Evolutionary conservation across 1,139 yeast species (phyloP).

Genomic region (Taphrina betulina): DNA sequence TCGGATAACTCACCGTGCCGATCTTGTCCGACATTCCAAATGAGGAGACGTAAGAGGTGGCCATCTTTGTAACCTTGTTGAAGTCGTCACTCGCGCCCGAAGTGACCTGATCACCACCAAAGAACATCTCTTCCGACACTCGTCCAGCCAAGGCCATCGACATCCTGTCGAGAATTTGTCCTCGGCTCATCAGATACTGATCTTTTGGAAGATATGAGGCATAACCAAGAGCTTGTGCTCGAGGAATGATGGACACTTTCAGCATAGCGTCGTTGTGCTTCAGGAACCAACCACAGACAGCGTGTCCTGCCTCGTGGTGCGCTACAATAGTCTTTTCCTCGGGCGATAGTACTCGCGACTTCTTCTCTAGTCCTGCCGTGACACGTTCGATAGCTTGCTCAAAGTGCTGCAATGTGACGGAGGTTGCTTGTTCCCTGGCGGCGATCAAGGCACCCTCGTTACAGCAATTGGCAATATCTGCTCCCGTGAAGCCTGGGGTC

Average conservation of each 20-base stretch:
- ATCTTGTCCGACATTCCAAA: constrained; percentile 86
- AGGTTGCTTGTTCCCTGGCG: constrained; percentile 73
- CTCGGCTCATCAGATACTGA: constrained; percentile 73
- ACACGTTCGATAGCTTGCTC: constrained; percentile 97
- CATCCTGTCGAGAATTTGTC: constrained; percentile 84
- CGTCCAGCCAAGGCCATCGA: constrained; percentile 97
- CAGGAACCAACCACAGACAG: constrained; percentile 94
- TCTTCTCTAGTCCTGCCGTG: constrained; percentile 92
- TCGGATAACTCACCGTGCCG: constrained; percentile 77
- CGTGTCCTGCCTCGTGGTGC: constrained; percentile 98
- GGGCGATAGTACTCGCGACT: constrained; percentile 73
- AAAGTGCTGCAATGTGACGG: constrained; percentile 73
- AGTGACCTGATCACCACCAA: constrained; percentile 67
- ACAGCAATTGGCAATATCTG: constrained; percentile 95
- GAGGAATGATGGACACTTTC: constrained; percentile 92
- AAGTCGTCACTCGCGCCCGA: constrained; percentile 96
- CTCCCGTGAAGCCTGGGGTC: constrained; percentile 98
- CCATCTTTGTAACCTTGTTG: constrained; percentile 93
- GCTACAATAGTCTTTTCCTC: constrained; percentile 90
- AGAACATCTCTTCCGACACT: constrained; percentile 90
- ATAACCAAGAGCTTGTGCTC: constrained; percentile 96
- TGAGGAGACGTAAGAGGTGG: constrained; percentile 85
- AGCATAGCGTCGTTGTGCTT: constrained; percentile 86
- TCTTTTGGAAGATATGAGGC: constrained; percentile 97
- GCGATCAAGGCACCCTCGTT: constrained; percentile 97